Conservation (phyloP, 352 stramenopile genomes). For the Globisporangium paroecandrum region DNA sequence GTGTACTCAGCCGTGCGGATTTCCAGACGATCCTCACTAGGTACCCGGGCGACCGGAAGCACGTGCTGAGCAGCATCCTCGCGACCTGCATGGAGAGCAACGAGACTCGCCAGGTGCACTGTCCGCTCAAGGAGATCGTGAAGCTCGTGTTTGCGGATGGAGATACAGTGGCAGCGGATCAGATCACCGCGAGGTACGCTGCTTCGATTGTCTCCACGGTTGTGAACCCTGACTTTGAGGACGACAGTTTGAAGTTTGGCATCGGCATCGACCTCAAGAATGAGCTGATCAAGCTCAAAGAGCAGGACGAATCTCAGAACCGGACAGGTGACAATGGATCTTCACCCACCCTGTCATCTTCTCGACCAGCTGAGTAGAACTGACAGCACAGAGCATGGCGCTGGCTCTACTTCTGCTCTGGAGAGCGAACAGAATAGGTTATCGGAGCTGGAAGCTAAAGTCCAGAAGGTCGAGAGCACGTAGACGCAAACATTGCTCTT, state of each 20-base stretch:
- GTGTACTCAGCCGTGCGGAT: not conserved
- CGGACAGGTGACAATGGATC: not conserved
- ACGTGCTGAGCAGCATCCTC: slow-evolving; percentile 24
- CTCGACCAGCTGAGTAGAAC: not conserved
- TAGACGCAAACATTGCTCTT: not conserved
- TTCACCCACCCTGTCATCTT: not conserved
- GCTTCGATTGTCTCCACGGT: slow-evolving; percentile 20
- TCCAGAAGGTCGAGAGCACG: not conserved
- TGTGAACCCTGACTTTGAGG: slow-evolving; percentile 18
- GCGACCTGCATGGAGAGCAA: slow-evolving; percentile 24
- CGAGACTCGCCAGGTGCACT: slow-evolving; percentile 17
- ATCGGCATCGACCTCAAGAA: slow-evolving; percentile 20
- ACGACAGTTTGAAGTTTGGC: slow-evolving; percentile 25
- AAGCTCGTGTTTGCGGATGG: slow-evolving; percentile 9
- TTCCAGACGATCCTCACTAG: slow-evolving; percentile 23
- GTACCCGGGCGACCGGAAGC: slow-evolving; percentile 28
- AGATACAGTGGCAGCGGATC: not conserved
- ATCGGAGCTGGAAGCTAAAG: not conserved
- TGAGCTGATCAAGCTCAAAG: slow-evolving; percentile 19
- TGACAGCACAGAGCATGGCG: not conserved
- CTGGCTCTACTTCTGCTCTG: not conserved
- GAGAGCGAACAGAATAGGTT: not conserved
- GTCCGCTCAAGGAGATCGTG: slow-evolving; percentile 24
- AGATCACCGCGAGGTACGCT: slow-evolving; percentile 17
- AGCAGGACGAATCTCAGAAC: not conserved